Evolutionary conservation across 495 filamentous ascomycete genomes (phyloP).

Genomic region (Penicillium manginii): DNA sequence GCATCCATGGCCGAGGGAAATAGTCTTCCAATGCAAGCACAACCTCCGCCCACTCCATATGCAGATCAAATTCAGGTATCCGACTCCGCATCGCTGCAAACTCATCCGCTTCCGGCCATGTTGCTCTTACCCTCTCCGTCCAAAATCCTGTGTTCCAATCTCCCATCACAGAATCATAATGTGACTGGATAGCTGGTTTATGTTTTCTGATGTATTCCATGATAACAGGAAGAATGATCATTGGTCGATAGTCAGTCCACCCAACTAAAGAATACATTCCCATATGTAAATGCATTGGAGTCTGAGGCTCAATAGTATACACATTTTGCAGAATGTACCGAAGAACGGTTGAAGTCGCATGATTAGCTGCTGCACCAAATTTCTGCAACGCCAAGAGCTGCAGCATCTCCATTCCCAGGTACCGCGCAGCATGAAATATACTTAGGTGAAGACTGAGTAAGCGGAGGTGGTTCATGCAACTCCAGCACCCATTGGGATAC

Average conservation of each 20-base stretch:
- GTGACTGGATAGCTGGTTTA: neutral
- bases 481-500: neutral
- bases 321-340: neutral
- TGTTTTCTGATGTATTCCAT: neutral
- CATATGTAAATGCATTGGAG: neutral
- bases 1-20: neutral
- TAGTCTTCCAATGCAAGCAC: neutral
- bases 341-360: neutral
- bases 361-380: neutral
- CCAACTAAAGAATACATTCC: neutral
- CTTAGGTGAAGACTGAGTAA: slow-evolving; percentile 1
- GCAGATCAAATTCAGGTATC: neutral
- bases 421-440: slow-evolving; percentile 3
- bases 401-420: slow-evolving; percentile 8
- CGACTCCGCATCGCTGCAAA: neutral
- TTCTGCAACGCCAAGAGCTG: neutral
- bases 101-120: neutral
- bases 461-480: neutral
- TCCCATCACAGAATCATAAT: neutral
- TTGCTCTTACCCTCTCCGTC: neutral
- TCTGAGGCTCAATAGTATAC: neutral
- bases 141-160: neutral
- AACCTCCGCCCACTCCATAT: neutral
- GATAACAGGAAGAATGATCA: neutral
- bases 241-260: neutral